Evolutionary conservation across 208 protist genomes (phyloP).

Genomic region (Leishmania mexicana): DNA sequence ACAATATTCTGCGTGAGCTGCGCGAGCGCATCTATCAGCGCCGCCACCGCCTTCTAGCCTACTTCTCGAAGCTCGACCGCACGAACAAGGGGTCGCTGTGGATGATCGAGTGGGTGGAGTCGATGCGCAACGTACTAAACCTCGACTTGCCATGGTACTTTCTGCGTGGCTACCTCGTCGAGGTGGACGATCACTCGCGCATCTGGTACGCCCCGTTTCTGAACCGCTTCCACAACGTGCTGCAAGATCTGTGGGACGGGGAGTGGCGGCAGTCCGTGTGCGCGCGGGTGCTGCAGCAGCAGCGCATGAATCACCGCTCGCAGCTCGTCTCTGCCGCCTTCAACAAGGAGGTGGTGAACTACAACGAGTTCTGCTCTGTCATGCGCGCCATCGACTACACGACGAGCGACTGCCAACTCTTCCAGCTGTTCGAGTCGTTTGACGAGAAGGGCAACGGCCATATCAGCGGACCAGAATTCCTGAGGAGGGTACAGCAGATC

Average conservation of each 20-base stretch:
- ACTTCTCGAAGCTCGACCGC: conserved; percentile 87
- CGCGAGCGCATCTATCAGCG: conserved; percentile 84
- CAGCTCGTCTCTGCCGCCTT: conserved; percentile 77
- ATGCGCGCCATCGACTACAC: conserved; percentile 86
- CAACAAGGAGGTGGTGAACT: conserved; percentile 77
- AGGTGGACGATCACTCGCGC: conserved; percentile 66
- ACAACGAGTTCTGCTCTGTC: conserved; percentile 89
- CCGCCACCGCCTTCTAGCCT: conserved; percentile 84
- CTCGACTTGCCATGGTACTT: conserved; percentile 91
- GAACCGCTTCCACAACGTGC: conserved; percentile 70
- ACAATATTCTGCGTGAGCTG: conserved; percentile 84
- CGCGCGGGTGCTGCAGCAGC: conserved; percentile 72
- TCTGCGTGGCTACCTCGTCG: conserved; percentile 78
- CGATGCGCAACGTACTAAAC: conserved; percentile 87
- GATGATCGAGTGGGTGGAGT: conserved; percentile 92
- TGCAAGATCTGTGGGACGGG: conserved; percentile 72
- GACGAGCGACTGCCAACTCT: conserved; percentile 80
- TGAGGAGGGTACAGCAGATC: conserved; percentile 58
- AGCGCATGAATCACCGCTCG: conserved; percentile 76
- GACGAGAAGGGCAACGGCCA: conserved; percentile 59
- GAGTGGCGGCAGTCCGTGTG: conserved; percentile 71
- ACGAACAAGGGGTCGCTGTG: conserved; percentile 91
- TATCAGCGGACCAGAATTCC: conserved; percentile 74
- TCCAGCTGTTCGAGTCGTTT: conserved; percentile 82
- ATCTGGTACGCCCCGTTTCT: conserved; percentile 84